These are phyloP conservation scores for Amanita subjunquillea DNA, from an alignment of 768 basidiomycete genomes.

Conservation along the genomic window DNA sequence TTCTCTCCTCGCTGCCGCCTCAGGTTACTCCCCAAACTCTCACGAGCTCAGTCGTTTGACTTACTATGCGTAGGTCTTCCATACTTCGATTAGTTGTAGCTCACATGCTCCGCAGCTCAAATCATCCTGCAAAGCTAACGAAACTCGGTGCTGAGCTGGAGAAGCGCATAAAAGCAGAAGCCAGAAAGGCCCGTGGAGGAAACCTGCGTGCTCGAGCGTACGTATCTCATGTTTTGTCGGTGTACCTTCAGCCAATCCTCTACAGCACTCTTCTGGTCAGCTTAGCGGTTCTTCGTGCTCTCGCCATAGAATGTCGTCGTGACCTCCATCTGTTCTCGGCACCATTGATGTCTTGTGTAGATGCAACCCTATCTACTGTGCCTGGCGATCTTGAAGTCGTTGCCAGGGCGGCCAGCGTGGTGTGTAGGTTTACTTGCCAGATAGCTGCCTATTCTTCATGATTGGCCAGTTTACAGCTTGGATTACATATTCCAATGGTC, in stretches of 20 bases:
- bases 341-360: constrained; percentile 57
- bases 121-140: constrained; percentile 69
- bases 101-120: constrained; percentile 33
- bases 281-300: constrained; percentile 67
- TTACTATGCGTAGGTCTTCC: constrained; percentile 55
- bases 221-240: constrained; percentile 19
- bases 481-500: constrained; percentile 86
- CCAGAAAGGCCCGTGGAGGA: constrained; percentile 58
- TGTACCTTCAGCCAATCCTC: constrained; percentile 6
- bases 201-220: constrained; percentile 76
- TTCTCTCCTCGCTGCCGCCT: constrained; percentile 60
- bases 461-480: constrained; percentile 73
- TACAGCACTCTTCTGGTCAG: constrained; percentile 71
- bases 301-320: constrained; percentile 80
- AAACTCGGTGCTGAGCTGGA: constrained; percentile 72
- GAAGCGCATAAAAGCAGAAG: constrained; percentile 58
- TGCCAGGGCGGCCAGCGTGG: constrained; percentile 72
- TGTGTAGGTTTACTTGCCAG: constrained; percentile 23
- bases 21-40: constrained; percentile 70
- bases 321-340: constrained; percentile 71
- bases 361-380: constrained; percentile 41
- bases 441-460: neutral
- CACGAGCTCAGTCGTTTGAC: constrained; percentile 81
- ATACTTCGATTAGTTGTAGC: neutral
- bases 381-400: constrained; percentile 64